A percentile compares a stretch with the other conserved stretches of the same genome.
Evolutionary conservation across 176 grass and related monocot species (phyloP).

Genomic region (Bromus sterilis): DNA sequence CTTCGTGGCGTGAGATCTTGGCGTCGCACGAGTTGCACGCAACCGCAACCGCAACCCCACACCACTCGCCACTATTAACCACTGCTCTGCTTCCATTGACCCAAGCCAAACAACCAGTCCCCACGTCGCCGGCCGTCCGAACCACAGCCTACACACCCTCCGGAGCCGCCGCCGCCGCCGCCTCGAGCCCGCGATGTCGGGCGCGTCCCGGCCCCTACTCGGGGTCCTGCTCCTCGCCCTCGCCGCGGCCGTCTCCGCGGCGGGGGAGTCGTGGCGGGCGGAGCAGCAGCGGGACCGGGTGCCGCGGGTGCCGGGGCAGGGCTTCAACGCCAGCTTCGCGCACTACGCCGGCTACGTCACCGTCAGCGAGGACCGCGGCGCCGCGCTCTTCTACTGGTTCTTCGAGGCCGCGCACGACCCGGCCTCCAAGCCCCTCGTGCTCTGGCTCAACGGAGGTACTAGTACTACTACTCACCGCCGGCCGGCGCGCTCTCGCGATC

Average conservation of each 20-base stretch:
- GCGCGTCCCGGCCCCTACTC: neutral
- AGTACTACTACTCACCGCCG: too few relatives aligned
- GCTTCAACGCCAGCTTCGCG: slow-evolving; percentile 69
- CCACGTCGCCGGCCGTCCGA: neutral
- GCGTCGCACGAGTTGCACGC: neutral
- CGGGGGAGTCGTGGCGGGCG: neutral
- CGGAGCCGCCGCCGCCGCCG: neutral
- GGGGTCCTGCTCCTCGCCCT: neutral
- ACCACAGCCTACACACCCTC: neutral
- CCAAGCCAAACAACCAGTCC: neutral
- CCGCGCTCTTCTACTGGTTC: slow-evolving; percentile 99
- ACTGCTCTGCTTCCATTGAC: neutral
- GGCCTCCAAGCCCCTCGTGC: slow-evolving; percentile 72
- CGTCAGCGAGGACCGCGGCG: slow-evolving; percentile 53
- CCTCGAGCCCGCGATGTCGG: neutral
- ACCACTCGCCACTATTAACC: neutral
- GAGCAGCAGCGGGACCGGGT: slow-evolving; percentile 62
- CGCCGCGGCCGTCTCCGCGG: neutral
- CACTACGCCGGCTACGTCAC: slow-evolving; percentile 92
- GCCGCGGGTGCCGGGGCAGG: slow-evolving; percentile 56
- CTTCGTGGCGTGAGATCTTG: neutral
- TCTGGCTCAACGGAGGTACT: slow-evolving; percentile 91
- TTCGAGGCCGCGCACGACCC: slow-evolving; percentile 76
- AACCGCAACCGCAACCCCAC: neutral
- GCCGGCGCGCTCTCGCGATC: neutral